phyloP scores from a whole-genome alignment of 2,329 filamentous ascomycete genomes.

The Lachnellula suecica region DNA sequence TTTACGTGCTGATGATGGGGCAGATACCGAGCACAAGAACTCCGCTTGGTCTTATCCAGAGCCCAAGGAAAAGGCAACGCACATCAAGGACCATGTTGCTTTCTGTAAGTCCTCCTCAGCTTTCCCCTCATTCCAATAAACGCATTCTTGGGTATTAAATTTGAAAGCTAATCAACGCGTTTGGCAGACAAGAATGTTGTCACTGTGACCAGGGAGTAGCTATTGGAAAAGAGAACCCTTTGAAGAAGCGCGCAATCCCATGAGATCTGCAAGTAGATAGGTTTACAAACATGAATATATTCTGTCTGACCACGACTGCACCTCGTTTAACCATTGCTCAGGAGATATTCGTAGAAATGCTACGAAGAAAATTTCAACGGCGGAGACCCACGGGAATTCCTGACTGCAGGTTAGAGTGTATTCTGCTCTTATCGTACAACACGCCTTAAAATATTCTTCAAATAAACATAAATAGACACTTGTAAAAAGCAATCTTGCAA shows the following conservation, averaged over 20 bases:
- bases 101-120: constrained; percentile 39
- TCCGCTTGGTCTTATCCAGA: constrained; percentile 47
- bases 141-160: neutral
- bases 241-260: neutral
- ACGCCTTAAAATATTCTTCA: too few relatives aligned
- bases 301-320: too few relatives aligned
- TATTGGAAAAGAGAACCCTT: neutral
- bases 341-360: neutral
- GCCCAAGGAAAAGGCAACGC: constrained; percentile 38
- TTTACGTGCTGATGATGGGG: constrained; percentile 1
- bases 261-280: neutral
- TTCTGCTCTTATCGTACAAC: too few relatives aligned
- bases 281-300: neutral
- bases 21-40: constrained; percentile 40
- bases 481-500: too few relatives aligned
- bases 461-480: too few relatives aligned
- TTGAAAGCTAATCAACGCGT: neutral
- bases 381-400: too few relatives aligned
- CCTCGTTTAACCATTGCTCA: too few relatives aligned
- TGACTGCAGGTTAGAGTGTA: too few relatives aligned
- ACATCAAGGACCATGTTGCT: constrained; percentile 45
- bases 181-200: constrained; percentile 26
- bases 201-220: constrained; percentile 22
- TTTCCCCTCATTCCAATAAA: neutral
- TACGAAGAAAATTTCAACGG: neutral